A percentile compares a stretch with the other conserved stretches of the same genome.
phyloP scores from a whole-genome alignment of 2,329 filamentous ascomycete genomes.

The Aschersonia sp. region DNA sequence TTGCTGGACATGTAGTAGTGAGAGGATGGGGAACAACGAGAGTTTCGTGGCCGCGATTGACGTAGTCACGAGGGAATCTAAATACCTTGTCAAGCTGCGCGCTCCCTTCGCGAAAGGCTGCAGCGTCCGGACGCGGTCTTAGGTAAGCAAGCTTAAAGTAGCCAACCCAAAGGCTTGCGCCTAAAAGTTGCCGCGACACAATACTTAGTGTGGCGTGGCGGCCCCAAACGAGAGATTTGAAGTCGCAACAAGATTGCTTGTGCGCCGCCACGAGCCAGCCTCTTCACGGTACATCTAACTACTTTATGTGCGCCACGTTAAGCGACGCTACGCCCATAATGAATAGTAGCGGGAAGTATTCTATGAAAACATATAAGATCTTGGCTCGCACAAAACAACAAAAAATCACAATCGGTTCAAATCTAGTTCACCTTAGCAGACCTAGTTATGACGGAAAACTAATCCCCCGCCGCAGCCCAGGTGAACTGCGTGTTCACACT shows the following conservation, averaged over 20 bases:
- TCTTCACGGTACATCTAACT: not conserved
- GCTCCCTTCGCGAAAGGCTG: not conserved
- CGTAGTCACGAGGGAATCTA: not conserved
- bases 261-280: not conserved
- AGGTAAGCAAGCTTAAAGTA: not conserved
- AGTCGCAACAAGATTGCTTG: not conserved
- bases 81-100: not conserved
- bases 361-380: no score
- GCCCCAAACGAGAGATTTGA: not conserved
- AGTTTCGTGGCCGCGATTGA: not conserved
- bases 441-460: conserved; percentile 49
- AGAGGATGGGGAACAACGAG: not conserved
- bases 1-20: not conserved
- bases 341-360: no score
- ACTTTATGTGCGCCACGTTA: no score
- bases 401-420: no score
- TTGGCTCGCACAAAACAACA: no score
- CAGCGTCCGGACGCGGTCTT: not conserved
- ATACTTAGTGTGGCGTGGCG: no score
- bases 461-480: conserved; percentile 62
- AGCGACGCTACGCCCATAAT: no score
- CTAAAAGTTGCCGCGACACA: not conserved
- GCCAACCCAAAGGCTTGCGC: not conserved
- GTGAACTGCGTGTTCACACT: conserved; percentile 49
- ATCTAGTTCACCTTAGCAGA: no score